Evolutionary conservation across 306 rosid species (phyloP).

Genomic region (Styphnolobium japonicum): DNA sequence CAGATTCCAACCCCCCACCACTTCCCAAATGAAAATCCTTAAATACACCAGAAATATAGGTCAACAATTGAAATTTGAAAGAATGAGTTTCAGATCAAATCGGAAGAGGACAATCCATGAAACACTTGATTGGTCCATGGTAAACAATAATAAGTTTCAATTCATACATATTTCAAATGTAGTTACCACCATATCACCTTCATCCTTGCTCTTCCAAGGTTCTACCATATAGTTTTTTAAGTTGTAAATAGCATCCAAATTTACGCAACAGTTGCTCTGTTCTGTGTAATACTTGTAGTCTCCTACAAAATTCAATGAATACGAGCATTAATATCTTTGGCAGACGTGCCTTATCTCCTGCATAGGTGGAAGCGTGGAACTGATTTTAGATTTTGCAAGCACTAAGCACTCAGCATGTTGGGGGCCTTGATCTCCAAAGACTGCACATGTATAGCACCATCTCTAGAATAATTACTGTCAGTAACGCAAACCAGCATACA

Average conservation of each 20-base stretch:
- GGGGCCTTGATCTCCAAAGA: neutral
- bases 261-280: neutral
- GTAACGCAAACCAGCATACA: neutral
- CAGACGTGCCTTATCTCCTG: neutral
- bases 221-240: neutral
- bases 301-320: neutral
- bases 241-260: neutral
- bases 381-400: conserved; percentile 3
- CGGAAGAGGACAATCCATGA: neutral
- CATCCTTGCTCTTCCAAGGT: neutral
- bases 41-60: neutral
- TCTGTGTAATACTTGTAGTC: conserved; percentile 5
- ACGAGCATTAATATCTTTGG: neutral
- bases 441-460: neutral
- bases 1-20: neutral
- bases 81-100: neutral
- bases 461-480: neutral
- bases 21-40: neutral
- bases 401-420: neutral
- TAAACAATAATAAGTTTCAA: neutral
- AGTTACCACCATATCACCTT: neutral
- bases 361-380: neutral
- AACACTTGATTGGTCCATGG: neutral
- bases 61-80: neutral
- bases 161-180: neutral